These are phyloP conservation scores for Ceratocystis diversiconidia DNA, from an alignment of 2,329 filamentous ascomycete species.

Conservation along the genomic window DNA sequence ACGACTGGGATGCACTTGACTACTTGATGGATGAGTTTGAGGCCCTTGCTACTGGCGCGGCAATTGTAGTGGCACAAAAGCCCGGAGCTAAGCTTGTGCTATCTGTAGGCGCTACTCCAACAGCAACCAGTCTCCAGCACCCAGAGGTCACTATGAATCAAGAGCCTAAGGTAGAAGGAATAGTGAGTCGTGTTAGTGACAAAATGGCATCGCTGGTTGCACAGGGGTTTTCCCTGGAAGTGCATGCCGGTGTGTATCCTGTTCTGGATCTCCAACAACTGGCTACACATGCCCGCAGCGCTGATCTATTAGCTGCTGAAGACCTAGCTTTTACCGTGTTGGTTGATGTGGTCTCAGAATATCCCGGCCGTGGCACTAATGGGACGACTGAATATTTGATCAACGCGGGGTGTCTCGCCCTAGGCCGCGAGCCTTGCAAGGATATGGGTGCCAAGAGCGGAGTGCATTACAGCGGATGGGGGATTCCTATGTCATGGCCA, in stretches of 20 bases:
- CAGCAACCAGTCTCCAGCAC: conserved; percentile 52
- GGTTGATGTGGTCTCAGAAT: conserved; percentile 57
- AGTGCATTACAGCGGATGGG: conserved; percentile 53
- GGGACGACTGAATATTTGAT: conserved; percentile 49
- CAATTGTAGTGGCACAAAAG: neutral
- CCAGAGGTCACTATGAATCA: conserved; percentile 22
- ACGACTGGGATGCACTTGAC: conserved; percentile 40
- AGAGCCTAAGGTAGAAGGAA: conserved; percentile 22
- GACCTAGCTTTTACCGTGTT: conserved; percentile 54
- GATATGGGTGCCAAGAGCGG: conserved; percentile 27
- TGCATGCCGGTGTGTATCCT: conserved; percentile 66
- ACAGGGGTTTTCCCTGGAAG: conserved; percentile 36
- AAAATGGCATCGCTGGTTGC: conserved; percentile 28
- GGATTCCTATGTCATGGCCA: conserved; percentile 48
- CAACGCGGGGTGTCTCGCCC: conserved; percentile 51
- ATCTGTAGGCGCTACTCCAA: conserved; percentile 65
- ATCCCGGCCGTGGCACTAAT: conserved; percentile 40
- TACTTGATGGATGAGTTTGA: conserved; percentile 45
- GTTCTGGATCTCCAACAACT: conserved; percentile 67
- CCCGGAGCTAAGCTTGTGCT: conserved; percentile 34
- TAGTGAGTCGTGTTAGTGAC: conserved; percentile 19
- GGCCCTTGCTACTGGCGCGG: conserved; percentile 24
- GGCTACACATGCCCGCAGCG: conserved; percentile 46
- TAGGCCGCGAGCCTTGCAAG: conserved; percentile 60
- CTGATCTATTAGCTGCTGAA: conserved; percentile 31